Base-by-base conservation (phyloP, 495 filamentous ascomycete species). In the Lichenothelia convexa region DNA sequence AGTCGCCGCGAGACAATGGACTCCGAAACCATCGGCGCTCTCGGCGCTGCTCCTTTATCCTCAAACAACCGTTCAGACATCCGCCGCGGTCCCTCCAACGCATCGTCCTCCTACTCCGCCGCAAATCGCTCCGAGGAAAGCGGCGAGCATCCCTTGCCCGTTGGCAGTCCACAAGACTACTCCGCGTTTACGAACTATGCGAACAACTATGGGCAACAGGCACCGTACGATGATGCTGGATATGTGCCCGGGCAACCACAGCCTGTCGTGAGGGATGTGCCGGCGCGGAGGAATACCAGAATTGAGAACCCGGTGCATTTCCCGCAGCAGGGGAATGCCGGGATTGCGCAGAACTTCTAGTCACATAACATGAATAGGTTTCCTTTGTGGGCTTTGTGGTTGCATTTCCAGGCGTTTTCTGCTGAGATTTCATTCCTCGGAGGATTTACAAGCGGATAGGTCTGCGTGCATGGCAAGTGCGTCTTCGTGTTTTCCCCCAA, bases 261-360 rank as follows among this genome's bases (percentile, higher is more conserved):
- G 43, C 89, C 89, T 2, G 77, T 97, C 19, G 93, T 97, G 32
- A 69, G 86, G n/a, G 89, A 95, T 54, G 84, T 93, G 21, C 73
- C 74, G 43, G 89, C 89, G 2, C 65, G 89, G 43, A 68, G 89
- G 38, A 93, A 93, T 52, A 94, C 89, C 16, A 72, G 84, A 31
- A 94, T 97, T 34, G 83, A 95, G 54, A 93, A 80, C 50, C 79
- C 84, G 2, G 64, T 64, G 3, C 75, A 91, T 24, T 86, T 80
- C 46, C 85, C 84, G 8, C 78, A 86, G 51, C 83, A 89, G 63
- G 78, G 73, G 19, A 92, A 80, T 47, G 81, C 84, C 20, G 89
- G 89, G 34, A 97, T 97, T 50, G 82, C 89, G n/a, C 89, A 94
- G 53, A 97, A 97, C 48, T 97, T 97, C 47, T 97, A 66, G 41